Evolutionary conservation across 352 stramenopile genomes (phyloP).

Genomic region (Phytophthora macrochlamydospora): DNA sequence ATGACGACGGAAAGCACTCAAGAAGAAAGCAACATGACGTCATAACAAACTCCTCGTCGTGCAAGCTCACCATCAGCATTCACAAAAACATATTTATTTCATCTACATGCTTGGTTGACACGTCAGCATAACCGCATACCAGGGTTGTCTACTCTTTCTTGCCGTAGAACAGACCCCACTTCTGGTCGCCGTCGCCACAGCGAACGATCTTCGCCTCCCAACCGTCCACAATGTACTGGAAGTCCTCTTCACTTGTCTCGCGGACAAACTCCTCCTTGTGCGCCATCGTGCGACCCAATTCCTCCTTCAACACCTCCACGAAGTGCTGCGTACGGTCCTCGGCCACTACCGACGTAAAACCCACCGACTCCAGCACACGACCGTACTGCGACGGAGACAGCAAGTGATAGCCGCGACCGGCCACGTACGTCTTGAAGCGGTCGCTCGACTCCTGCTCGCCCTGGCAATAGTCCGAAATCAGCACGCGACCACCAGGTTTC

Average conservation of each 20-base stretch:
- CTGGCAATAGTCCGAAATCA: conserved; percentile 79
- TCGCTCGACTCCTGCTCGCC: conserved; percentile 54
- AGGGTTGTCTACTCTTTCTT: conserved; percentile 39
- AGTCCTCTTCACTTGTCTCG: conserved; percentile 71
- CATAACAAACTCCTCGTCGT: conserved; percentile 3
- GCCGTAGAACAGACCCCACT: conserved; percentile 77
- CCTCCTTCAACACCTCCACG: conserved; percentile 64
- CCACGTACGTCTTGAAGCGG: conserved; percentile 67
- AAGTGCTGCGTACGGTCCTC: conserved; percentile 78
- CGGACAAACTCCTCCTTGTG: conserved; percentile 72
- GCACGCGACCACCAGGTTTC: conserved; percentile 60
- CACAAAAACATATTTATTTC: no score
- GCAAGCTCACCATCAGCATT: not conserved
- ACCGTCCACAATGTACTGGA: conserved; percentile 69
- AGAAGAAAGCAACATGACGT: conserved; percentile 9
- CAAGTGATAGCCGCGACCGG: conserved; percentile 68
- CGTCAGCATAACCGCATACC: no score
- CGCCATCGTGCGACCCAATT: conserved; percentile 58
- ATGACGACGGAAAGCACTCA: not conserved
- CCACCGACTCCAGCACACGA: conserved; percentile 48
- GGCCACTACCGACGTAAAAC: conserved; percentile 57
- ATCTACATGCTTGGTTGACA: no score
- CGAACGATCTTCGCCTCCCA: conserved; percentile 75
- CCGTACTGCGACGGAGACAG: conserved; percentile 68
- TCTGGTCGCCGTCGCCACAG: conserved; percentile 71